Percentiles rank a stretch among this genome's conserved stretches.
phyloP scores from a whole-genome alignment of 2,329 filamentous ascomycete species.

The Atkinsonella texensis region DNA sequence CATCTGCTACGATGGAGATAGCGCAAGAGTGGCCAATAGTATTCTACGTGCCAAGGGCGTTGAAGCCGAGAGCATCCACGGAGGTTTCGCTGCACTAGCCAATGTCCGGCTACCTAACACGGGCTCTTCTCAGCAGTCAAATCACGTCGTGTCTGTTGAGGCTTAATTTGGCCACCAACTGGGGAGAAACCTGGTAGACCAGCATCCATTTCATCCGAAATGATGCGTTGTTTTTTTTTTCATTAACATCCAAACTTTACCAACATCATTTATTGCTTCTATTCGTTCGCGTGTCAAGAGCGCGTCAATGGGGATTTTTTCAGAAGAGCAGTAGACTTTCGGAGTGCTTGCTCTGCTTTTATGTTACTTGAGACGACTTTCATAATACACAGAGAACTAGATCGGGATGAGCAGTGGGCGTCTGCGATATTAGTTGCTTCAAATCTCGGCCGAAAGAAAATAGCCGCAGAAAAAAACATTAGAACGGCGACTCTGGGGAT shows the following conservation, averaged over 20 bases:
- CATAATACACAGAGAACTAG: neutral
- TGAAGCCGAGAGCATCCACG: slow-evolving; percentile 32
- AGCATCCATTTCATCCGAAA: neutral
- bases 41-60: slow-evolving; percentile 38
- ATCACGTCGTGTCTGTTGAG: slow-evolving; percentile 13
- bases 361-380: neutral
- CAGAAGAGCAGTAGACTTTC: slow-evolving; percentile 17
- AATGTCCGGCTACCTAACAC: slow-evolving; percentile 16
- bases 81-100: slow-evolving; percentile 22
- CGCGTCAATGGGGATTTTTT: slow-evolving; percentile 2
- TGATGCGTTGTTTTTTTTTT: neutral
- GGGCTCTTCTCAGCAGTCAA: slow-evolving; percentile 13
- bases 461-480: neutral
- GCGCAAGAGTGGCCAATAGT: slow-evolving; percentile 40
- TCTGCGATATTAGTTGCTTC: neutral
- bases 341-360: slow-evolving; percentile 4
- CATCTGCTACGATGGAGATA: slow-evolving; percentile 42
- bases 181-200: neutral
- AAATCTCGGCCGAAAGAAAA: neutral
- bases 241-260: neutral
- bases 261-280: neutral
- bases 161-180: slow-evolving; percentile 7
- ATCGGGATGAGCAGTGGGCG: slow-evolving; percentile 5
- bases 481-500: neutral
- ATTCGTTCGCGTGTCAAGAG: neutral